Percentiles rank a stretch among this genome's conserved stretches.
Conservation (phyloP, 306 rosid species). For the Arachis stenosperma region DNA sequence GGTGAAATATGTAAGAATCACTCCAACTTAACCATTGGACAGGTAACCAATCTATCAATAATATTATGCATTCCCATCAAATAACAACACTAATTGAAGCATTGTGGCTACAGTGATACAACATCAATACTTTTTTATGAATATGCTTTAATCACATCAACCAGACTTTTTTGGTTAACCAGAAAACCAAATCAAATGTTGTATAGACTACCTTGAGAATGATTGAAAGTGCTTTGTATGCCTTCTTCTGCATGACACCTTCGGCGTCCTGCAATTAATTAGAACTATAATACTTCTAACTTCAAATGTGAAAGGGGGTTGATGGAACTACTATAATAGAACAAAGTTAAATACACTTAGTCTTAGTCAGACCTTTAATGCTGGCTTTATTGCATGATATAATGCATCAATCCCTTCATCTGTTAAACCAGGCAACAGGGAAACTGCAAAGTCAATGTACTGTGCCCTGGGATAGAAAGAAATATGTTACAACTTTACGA, state of each 20-base stretch:
- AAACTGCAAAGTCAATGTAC: slow-evolving; percentile 74
- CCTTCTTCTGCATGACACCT: slow-evolving; percentile 92
- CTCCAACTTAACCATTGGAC: slow-evolving; percentile 15
- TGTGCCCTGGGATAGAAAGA: slow-evolving; percentile 63
- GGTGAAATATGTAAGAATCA: not conserved
- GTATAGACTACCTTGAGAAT: slow-evolving; percentile 67
- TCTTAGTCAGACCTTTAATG: slow-evolving; percentile 64
- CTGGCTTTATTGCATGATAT: slow-evolving; percentile 67
- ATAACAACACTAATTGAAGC: not conserved
- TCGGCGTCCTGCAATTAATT: slow-evolving; percentile 73
- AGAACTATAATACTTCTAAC: slow-evolving; percentile 20
- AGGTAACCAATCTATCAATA: not conserved
- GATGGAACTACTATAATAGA: slow-evolving; percentile 17
- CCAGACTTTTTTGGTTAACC: not conserved
- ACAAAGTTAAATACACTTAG: slow-evolving; percentile 6
- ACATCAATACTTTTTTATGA: slow-evolving; percentile 1
- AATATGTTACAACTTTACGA: not conserved
- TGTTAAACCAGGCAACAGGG: slow-evolving; percentile 76
- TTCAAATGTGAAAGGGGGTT: not conserved
- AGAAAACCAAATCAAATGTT: slow-evolving; percentile 35
- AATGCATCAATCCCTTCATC: slow-evolving; percentile 55
- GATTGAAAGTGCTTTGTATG: slow-evolving; percentile 83
- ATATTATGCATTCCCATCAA: slow-evolving; percentile 22
- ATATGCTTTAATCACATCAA: not conserved
- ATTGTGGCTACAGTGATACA: not conserved